phyloP scores from a whole-genome alignment of 2,329 filamentous ascomycete genomes.

The Mollisia scopiformis region DNA sequence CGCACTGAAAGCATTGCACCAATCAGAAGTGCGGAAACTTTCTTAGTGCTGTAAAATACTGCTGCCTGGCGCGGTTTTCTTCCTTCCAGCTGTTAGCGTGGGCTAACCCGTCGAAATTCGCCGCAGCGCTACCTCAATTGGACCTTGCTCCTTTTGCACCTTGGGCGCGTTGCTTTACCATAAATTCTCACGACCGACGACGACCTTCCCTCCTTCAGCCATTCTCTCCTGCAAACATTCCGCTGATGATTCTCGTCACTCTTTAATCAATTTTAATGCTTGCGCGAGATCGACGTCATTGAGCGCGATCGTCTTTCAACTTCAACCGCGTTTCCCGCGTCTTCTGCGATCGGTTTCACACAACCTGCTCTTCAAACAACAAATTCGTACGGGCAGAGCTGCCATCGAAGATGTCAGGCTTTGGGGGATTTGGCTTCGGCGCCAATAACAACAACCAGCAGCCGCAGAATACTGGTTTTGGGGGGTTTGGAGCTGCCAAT shows the following conservation, averaged over 20 bases:
- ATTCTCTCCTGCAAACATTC: neutral
- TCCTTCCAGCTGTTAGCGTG: constrained; percentile 5
- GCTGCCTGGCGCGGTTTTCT: constrained; percentile 3
- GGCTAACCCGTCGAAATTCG: constrained; percentile 20
- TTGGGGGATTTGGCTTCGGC: constrained; percentile 53
- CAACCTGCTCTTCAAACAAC: constrained; percentile 8
- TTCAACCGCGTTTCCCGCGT: constrained; percentile 31
- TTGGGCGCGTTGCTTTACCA: constrained; percentile 11
- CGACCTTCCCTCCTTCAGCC: constrained; percentile 18
- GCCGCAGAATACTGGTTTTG: constrained; percentile 54
- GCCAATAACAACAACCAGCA: constrained; percentile 53
- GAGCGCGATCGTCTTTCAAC: constrained; percentile 30
- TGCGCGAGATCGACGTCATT: constrained; percentile 26
- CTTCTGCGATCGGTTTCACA: constrained; percentile 14
- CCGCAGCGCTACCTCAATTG: neutral
- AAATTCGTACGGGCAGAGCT: constrained; percentile 9
- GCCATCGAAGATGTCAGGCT: constrained; percentile 35
- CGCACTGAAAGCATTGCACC: too few species aligned
- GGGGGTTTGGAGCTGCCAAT: constrained; percentile 49
- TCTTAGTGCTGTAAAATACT: constrained; percentile 19
- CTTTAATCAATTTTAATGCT: constrained; percentile 33
- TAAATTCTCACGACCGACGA: constrained; percentile 12
- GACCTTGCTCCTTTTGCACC: neutral
- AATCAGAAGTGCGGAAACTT: constrained; percentile 1
- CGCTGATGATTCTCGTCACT: constrained; percentile 25